Evolutionary conservation across 495 filamentous ascomycete species (phyloP), one percentile per base, ranked within the genome.

Genomic region (Aspergillus sparsus): DNA sequence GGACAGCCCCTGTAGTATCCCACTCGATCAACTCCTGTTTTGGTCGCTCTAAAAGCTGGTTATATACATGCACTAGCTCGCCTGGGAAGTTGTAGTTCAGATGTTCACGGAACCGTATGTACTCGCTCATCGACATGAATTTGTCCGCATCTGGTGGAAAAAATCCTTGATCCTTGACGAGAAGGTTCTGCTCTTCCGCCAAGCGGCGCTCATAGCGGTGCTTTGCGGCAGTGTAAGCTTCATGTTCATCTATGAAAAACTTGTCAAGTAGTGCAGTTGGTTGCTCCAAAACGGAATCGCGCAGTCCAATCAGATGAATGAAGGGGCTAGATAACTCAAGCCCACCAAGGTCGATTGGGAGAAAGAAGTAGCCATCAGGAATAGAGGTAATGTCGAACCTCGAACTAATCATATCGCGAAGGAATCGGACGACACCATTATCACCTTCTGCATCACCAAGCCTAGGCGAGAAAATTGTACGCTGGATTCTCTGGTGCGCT

Each of bases 291-390:
- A 63, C 44, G 15, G 55, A 32, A 13, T 58, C 61, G 2, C 55
- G 41, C 1, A 63, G 18, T 3, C 54, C 55, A 18, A 63, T 42
- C 16, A 63, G 55, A 6, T 42, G 42, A 32, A 63, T 58, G 35
- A 63, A 63, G 3, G 61, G 61, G 42, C 55, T 63, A 1, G 61
- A 63, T 3, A 63, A 21, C 44, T 63, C 61, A 8, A 63, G 55
- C 3, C 61, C 61, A 32, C 61, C 61, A 3, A 63, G 61, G 13
- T 63, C 61, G 15, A 58, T 63, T 1, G 61, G 61, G 27, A 63
- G 51, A 44, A 63, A 63, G 50, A 63, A 63, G 55, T 58, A 63
- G 5, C 61, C 61, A 18, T 63, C 61, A 2, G 61, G 61, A 11
- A 63, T 54, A 8, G 49, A 44, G 8, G 39, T 9, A 13, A 13